Percentiles rank a stretch among this genome's conserved stretches.
phyloP scores from a whole-genome alignment of 768 basidiomycete genomes.

The Leccinum rimulosum region DNA sequence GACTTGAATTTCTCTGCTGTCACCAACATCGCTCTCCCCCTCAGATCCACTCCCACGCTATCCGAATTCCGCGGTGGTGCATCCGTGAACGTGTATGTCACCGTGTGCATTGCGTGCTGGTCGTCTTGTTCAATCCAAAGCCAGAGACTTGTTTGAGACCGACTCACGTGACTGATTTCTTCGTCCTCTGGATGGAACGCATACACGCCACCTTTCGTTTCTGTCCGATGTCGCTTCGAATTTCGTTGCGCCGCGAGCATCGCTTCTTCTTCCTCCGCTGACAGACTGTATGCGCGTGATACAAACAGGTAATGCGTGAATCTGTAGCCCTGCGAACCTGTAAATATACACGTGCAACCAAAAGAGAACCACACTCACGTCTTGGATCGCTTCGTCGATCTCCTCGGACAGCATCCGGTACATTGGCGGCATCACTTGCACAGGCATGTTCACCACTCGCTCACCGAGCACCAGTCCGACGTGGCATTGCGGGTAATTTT shows the following conservation, averaged over 20 bases:
- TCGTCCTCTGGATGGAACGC: conserved; percentile 89
- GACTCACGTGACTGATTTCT: conserved; percentile 56
- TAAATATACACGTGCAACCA: background rate
- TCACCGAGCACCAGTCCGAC: conserved; percentile 87
- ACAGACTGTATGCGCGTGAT: conserved; percentile 75
- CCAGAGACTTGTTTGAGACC: background rate
- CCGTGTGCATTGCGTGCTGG: conserved; percentile 22
- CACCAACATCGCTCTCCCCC: conserved; percentile 65
- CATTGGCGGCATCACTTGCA: conserved; percentile 89
- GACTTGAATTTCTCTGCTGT: conserved; percentile 40
- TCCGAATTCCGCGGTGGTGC: conserved; percentile 56
- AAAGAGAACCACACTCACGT: conserved; percentile 43
- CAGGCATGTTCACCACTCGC: conserved; percentile 92
- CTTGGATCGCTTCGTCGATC: conserved; percentile 65
- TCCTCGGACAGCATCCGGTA: conserved; percentile 87
- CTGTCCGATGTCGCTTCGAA: conserved; percentile 36
- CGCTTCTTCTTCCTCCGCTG: conserved; percentile 62
- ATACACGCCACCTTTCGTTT: conserved; percentile 51
- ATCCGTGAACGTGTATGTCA: conserved; percentile 48
- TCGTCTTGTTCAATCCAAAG: background rate
- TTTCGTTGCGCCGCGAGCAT: conserved; percentile 41
- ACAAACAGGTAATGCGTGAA: conserved; percentile 77
- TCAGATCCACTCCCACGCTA: conserved; percentile 68
- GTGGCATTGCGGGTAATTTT: conserved; percentile 34
- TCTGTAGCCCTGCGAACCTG: conserved; percentile 45